Evolutionary conservation across 2,329 filamentous ascomycete species (phyloP).

Genomic region (Aspergillus puulaauensis): DNA sequence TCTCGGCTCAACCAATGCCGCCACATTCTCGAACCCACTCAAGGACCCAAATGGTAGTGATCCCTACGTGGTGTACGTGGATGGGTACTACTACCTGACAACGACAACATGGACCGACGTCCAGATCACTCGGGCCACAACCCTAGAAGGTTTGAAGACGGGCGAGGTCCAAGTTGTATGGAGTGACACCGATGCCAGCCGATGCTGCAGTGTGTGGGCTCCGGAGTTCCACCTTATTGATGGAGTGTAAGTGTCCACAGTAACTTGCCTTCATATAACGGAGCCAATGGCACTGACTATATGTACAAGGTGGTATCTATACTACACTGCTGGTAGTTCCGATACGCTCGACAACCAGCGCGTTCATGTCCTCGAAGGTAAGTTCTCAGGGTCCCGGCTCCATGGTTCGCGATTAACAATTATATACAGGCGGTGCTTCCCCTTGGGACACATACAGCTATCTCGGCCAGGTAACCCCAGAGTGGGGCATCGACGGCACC

Average conservation of each 20-base stretch:
- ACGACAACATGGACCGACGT: slow-evolving; percentile 58
- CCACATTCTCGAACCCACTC: neutral
- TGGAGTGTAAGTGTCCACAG: slow-evolving; percentile 12
- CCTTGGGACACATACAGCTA: slow-evolving; percentile 56
- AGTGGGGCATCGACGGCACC: slow-evolving; percentile 57
- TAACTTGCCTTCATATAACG: neutral
- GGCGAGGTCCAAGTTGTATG: slow-evolving; percentile 54
- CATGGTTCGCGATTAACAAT: neutral
- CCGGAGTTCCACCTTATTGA: slow-evolving; percentile 56
- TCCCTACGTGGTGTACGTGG: slow-evolving; percentile 53
- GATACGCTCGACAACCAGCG: slow-evolving; percentile 48
- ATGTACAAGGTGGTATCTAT: slow-evolving; percentile 5
- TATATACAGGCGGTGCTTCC: slow-evolving; percentile 44
- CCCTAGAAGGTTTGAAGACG: slow-evolving; percentile 56
- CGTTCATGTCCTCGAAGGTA: slow-evolving; percentile 53
- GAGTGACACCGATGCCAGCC: slow-evolving; percentile 45
- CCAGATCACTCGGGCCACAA: slow-evolving; percentile 55
- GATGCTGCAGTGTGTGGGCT: slow-evolving; percentile 60
- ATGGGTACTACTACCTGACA: slow-evolving; percentile 59
- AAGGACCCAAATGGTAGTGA: slow-evolving; percentile 50
- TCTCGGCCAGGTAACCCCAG: slow-evolving; percentile 46
- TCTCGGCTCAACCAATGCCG: neutral
- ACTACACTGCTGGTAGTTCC: slow-evolving; percentile 2
- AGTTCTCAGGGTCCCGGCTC: neutral
- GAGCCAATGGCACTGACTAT: neutral